Percentiles rank a stretch among this genome's conserved stretches.
Evolutionary conservation across 345 rosid species (phyloP).

Genomic region (Punica granatum): DNA sequence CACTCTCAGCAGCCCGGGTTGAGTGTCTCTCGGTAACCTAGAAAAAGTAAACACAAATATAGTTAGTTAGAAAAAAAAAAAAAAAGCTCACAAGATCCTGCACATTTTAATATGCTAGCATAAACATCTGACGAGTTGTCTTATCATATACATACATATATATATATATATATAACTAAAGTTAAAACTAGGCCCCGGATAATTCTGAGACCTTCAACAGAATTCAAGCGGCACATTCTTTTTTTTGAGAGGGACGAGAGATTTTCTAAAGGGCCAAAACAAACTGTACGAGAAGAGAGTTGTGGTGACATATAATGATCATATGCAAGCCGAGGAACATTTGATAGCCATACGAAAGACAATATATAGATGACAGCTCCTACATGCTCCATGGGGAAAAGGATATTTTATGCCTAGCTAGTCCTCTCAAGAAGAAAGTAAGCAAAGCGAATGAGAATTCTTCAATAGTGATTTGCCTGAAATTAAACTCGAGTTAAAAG

Average conservation of each 20-base stretch:
- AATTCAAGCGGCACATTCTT: background rate
- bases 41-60: background rate
- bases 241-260: background rate
- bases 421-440: background rate
- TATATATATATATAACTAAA: too few relatives aligned
- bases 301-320: too few relatives aligned
- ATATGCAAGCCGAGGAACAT: background rate
- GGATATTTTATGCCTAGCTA: background rate
- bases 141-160: too few relatives aligned
- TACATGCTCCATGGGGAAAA: background rate
- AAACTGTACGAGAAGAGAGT: background rate
- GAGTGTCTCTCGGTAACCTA: constrained; percentile 74
- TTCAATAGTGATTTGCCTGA: background rate
- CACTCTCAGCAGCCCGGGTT: constrained; percentile 65
- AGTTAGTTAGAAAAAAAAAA: background rate
- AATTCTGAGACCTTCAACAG: background rate
- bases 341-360: background rate
- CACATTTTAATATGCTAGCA: too few relatives aligned
- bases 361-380: background rate
- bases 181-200: background rate
- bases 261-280: background rate
- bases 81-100: background rate
- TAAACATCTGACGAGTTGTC: too few relatives aligned
- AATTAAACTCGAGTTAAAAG: too few relatives aligned
- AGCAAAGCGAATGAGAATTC: background rate